Conservation (phyloP, 2,329 filamentous ascomycete species). For the Monilinia vaccinii-corymbosi region DNA sequence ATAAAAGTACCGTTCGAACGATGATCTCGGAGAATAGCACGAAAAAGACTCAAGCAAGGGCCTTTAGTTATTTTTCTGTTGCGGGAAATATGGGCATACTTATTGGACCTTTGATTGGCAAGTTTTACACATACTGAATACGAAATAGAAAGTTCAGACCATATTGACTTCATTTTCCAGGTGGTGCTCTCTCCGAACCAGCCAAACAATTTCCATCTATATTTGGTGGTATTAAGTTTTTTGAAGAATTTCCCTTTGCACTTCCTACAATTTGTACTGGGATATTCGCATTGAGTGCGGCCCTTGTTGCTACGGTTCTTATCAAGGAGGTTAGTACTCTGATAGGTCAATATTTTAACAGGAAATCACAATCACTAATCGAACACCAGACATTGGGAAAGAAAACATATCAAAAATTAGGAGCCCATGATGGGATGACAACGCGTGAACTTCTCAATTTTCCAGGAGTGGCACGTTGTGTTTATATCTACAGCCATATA, state of each 20-base stretch:
- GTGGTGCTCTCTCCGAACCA: conserved; percentile 61
- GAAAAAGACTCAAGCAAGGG: conserved; percentile 57
- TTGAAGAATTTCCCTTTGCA: conserved; percentile 56
- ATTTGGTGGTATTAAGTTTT: conserved; percentile 49
- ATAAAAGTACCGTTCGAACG: conserved; percentile 49
- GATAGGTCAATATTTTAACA: not conserved
- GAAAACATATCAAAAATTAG: conserved; percentile 20
- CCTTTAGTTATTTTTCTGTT: conserved; percentile 72
- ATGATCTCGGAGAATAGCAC: conserved; percentile 71
- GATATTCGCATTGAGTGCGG: conserved; percentile 43
- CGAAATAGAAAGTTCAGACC: conserved; percentile 23
- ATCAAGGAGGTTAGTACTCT: conserved; percentile 43
- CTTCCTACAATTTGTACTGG: conserved; percentile 53
- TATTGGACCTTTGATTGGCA: conserved; percentile 45
- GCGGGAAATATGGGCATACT: conserved; percentile 66
- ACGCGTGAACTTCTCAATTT: conserved; percentile 47
- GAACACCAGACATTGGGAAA: conserved; percentile 35
- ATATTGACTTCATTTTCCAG: conserved; percentile 30
- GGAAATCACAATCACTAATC: not conserved
- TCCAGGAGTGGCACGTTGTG: conserved; percentile 56
- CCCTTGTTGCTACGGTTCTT: conserved; percentile 43
- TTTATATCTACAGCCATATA: conserved; percentile 56
- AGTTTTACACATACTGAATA: conserved; percentile 27
- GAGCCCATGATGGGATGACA: conserved; percentile 30
- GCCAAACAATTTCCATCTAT: conserved; percentile 49